Evolutionary conservation across 2,329 filamentous ascomycete genomes (phyloP).

Genomic region (Aspergillus cejpii): DNA sequence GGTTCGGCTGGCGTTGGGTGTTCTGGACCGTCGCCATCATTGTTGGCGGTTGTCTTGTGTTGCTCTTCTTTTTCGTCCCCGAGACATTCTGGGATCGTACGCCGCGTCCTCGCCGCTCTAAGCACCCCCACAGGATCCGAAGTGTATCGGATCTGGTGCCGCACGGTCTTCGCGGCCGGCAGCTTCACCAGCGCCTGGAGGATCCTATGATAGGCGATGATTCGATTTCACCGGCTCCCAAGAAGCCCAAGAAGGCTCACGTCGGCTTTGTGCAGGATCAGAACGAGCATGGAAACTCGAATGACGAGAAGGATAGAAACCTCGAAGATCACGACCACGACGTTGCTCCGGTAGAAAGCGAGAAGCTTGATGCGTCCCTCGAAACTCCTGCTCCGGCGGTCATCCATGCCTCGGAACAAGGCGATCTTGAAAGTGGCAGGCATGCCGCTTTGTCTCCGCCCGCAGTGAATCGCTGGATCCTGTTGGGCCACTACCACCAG

Average conservation of each 20-base stretch:
- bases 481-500: conserved; percentile 19
- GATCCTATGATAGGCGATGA: conserved; percentile 11
- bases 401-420: not conserved
- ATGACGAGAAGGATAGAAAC: conserved; percentile 18
- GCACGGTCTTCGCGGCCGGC: conserved; percentile 32
- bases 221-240: conserved; percentile 12
- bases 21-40: conserved; percentile 85
- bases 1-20: conserved; percentile 78
- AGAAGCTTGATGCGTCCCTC: conserved; percentile 13
- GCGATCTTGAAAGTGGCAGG: conserved; percentile 29
- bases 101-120: conserved; percentile 48
- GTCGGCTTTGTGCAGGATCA: conserved; percentile 50
- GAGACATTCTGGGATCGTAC: conserved; percentile 94
- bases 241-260: conserved; percentile 40
- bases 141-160: conserved; percentile 36
- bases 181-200: conserved; percentile 18
- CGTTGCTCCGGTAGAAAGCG: conserved; percentile 7
- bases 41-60: conserved; percentile 60
- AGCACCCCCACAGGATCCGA: conserved; percentile 31
- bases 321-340: conserved; percentile 5
- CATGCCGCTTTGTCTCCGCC: conserved; percentile 19
- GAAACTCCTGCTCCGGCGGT: conserved; percentile 9
- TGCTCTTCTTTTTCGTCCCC: conserved; percentile 85
- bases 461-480: conserved; percentile 31
- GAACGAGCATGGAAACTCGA: not conserved